Evolutionary conservation across 805 yeast species (phyloP), one percentile per base, ranked within the genome.

Genomic region (Wickerhamiella hasegawae): DNA sequence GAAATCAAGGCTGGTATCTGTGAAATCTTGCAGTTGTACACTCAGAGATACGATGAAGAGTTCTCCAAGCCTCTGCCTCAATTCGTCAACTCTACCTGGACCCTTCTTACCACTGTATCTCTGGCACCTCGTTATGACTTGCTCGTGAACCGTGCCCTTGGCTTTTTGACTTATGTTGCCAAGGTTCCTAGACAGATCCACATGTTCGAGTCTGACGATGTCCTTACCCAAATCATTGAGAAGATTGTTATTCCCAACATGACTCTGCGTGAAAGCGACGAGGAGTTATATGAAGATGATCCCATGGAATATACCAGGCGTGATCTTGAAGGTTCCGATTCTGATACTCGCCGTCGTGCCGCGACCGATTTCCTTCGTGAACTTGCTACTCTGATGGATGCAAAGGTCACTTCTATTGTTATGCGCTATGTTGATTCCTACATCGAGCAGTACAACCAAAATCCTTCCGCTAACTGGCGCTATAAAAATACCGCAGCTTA

Each of bases 221-320:
- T 76, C 1, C 59, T 90, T 47, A 71, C 73, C 44, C 84, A 79
- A 51, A 69, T 90, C 33, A 71, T 85, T 3, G 81, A 78, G 48
- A 76, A 79, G 46, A 78, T 90, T 43, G 73, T 90, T 34, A 64
- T 90, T 42, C 98, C 98, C 26, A 90, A 90, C 54, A 73, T 85
- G 46, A 69, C 75, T 9, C 66, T 90, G 40, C 73, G 97, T 49
- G 87, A 79, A 38, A 66, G 78, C 2, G 99, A 90, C 52, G 83
- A 82, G 49, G 98, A 92, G 55, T 57, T 76, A 41, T 87, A 90
- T 55, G 98, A 90, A 57, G 98, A 90, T 57, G 98, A 90, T 52
- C 98, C 98, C 25, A 77, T 90, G 36, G 92, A 82, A 48, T 90
- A 68, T 52, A 85, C 85, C 16, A 70, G 97, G 49, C 69, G 94